phyloP scores from a whole-genome alignment of 148 eudicot genomes.

The Polygonum maritimum region DNA sequence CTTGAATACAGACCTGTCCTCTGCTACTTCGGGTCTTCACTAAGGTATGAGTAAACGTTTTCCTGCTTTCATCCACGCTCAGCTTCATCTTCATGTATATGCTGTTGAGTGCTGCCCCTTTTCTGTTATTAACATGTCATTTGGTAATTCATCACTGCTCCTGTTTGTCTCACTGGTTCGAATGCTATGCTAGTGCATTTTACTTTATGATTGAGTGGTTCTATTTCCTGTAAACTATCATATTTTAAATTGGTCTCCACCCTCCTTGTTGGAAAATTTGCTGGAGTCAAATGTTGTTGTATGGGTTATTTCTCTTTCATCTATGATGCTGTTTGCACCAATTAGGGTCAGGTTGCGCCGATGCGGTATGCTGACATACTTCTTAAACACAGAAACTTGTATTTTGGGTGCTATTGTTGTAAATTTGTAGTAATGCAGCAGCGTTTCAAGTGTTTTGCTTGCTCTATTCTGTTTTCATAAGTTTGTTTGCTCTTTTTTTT shows the following conservation, averaged over 20 bases:
- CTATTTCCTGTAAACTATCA: background rate
- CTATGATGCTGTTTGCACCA: background rate
- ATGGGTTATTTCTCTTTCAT: background rate
- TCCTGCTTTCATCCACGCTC: background rate
- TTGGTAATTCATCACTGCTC: background rate
- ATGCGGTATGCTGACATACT: background rate
- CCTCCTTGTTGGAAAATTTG: background rate
- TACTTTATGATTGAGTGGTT: background rate
- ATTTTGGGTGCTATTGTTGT: background rate
- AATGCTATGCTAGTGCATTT: background rate
- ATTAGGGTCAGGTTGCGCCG: background rate
- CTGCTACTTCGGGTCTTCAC: constrained; percentile 46
- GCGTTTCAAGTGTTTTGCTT: background rate
- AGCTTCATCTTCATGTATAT: background rate
- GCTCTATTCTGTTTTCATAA: background rate
- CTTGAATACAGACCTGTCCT: constrained; percentile 41
- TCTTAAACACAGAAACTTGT: background rate
- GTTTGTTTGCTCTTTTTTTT: background rate
- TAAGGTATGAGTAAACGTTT: constrained; percentile 22
- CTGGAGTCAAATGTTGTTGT: background rate
- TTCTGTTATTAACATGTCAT: background rate
- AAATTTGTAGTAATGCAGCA: background rate
- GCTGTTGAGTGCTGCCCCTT: background rate
- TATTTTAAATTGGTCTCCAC: background rate
- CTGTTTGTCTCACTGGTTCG: background rate